Evolutionary conservation across 768 basidiomycete species (phyloP).

Genomic region (Mycena filopes): DNA sequence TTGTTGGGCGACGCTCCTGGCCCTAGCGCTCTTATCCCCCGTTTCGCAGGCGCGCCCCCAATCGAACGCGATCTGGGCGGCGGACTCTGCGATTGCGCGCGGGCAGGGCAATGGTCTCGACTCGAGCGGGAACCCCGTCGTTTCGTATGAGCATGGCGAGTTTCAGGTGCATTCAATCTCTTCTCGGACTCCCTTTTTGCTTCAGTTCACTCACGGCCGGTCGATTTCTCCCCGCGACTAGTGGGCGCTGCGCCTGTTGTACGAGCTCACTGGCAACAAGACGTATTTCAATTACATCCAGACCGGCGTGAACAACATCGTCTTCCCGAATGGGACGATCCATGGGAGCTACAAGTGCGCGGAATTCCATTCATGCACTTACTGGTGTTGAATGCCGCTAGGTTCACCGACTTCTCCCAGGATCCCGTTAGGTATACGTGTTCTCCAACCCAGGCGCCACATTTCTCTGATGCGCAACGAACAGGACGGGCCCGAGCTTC

Average conservation of each 20-base stretch:
- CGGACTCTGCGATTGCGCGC: constrained; percentile 55
- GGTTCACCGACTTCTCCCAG: constrained; percentile 45
- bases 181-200: background rate
- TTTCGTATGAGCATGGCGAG: constrained; percentile 50
- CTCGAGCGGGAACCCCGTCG: constrained; percentile 43
- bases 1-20: background rate
- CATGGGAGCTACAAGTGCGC: constrained; percentile 51
- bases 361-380: background rate
- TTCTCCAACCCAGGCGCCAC: background rate
- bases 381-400: constrained; percentile 16
- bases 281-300: constrained; percentile 55
- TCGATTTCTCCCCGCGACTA: constrained; percentile 46
- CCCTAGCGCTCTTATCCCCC: background rate
- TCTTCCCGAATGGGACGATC: constrained; percentile 50
- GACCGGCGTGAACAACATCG: constrained; percentile 50
- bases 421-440: constrained; percentile 49
- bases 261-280: constrained; percentile 51
- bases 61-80: constrained; percentile 58
- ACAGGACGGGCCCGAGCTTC: constrained; percentile 52
- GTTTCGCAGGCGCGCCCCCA: constrained; percentile 39
- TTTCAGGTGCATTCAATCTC: constrained; percentile 18
- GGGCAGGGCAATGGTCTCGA: constrained; percentile 56
- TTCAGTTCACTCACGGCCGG: constrained; percentile 32
- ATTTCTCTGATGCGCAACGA: background rate
- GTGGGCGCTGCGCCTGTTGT: constrained; percentile 54